Percentiles rank a stretch among this genome's conserved stretches.
phyloP scores from a whole-genome alignment of 192 early-diverging fungal genomes.

The Backusella luteola region DNA sequence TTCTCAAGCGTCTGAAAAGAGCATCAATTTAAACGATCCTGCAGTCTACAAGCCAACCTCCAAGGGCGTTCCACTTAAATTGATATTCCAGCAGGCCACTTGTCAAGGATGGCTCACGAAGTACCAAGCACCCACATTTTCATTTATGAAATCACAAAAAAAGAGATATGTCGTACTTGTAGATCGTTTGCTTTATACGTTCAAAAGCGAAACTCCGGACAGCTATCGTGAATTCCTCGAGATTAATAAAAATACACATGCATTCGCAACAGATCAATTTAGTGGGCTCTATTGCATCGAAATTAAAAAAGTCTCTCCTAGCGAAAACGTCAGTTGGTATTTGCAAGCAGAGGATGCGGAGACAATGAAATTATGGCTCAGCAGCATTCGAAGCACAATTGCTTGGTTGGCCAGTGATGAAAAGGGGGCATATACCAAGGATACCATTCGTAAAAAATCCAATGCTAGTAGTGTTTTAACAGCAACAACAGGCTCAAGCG shows the following conservation, averaged over 20 bases:
- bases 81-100: constrained; percentile 14
- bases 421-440: background rate
- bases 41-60: background rate
- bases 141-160: constrained; percentile 20
- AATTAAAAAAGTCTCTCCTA: constrained; percentile 15
- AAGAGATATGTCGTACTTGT: constrained; percentile 21
- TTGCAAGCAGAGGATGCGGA: constrained; percentile 21
- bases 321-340: constrained; percentile 18
- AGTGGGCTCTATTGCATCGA: constrained; percentile 25
- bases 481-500: background rate
- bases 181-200: constrained; percentile 21
- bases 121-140: constrained; percentile 23
- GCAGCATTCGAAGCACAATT: constrained; percentile 15
- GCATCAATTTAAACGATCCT: constrained; percentile 2
- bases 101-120: constrained; percentile 22
- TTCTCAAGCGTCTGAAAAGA: background rate
- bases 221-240: constrained; percentile 24
- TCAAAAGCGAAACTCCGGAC: constrained; percentile 17
- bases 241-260: constrained; percentile 14
- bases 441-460: background rate
- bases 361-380: constrained; percentile 21
- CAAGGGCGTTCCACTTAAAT: background rate
- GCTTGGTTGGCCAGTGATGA: constrained; percentile 7
- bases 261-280: constrained; percentile 27
- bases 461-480: background rate